phyloP scores from a whole-genome alignment of 352 stramenopile genomes.

The Globisporangium carolinianum region DNA sequence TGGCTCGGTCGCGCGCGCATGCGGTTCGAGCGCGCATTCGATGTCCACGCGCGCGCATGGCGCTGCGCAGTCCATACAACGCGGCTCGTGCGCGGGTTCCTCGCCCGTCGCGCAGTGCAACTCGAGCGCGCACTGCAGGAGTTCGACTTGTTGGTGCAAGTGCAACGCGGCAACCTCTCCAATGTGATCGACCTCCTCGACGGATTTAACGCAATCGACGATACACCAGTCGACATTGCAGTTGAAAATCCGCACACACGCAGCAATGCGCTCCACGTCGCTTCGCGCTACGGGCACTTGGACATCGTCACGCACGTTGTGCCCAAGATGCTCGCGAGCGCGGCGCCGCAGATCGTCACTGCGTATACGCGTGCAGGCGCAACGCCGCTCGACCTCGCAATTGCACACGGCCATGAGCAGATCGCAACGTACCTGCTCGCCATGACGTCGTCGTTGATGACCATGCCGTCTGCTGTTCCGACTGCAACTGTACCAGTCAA shows the following conservation, averaged over 20 bases:
- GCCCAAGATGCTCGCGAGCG: constrained; percentile 22
- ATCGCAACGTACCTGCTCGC: constrained; percentile 50
- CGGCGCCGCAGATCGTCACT: constrained; percentile 22
- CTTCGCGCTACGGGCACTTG: constrained; percentile 37
- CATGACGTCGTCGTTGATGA: constrained; percentile 31
- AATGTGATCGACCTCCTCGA: constrained; percentile 57
- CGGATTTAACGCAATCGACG: constrained; percentile 33
- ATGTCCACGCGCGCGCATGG: constrained; percentile 21
- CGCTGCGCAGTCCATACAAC: constrained; percentile 34
- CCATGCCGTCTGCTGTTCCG: constrained; percentile 10
- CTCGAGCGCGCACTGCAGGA: constrained; percentile 18
- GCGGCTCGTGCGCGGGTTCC: constrained; percentile 46
- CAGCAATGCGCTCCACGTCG: constrained; percentile 47
- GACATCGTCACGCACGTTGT: constrained; percentile 45
- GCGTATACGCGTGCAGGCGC: constrained; percentile 11
- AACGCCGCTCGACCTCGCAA: constrained; percentile 42
- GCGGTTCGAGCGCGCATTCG: constrained; percentile 24
- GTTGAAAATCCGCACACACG: constrained; percentile 16
- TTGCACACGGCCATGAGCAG: constrained; percentile 36
- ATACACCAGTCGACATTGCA: constrained; percentile 33
- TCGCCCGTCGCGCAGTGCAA: constrained; percentile 23
- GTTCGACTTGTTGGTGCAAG: constrained; percentile 49
- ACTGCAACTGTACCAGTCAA: neutral
- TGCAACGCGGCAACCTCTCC: constrained; percentile 36
- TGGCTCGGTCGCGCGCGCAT: constrained; percentile 29